Conservation (phyloP, 2,329 filamentous ascomycete species). For the Tolypocladium amazonense region DNA sequence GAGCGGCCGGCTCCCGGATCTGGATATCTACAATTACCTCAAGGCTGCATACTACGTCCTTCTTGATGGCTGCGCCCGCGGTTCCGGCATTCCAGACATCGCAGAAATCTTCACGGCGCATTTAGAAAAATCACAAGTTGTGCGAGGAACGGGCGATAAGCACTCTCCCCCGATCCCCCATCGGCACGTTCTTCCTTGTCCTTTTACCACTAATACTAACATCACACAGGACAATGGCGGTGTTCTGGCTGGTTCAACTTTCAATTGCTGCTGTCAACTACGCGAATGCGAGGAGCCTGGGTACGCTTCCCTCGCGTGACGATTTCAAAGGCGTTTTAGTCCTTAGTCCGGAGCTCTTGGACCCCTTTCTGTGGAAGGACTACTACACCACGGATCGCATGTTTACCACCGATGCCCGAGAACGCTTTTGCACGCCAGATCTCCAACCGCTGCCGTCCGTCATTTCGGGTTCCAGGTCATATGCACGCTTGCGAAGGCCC, state of each 20-base stretch:
- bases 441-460: slow-evolving; percentile 15
- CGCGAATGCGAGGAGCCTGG: slow-evolving; percentile 4
- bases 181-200: slow-evolving; percentile 7
- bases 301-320: slow-evolving; percentile 2
- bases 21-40: slow-evolving; percentile 23
- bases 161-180: slow-evolving; percentile 23
- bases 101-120: slow-evolving; percentile 18
- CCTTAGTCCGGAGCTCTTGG: slow-evolving; percentile 15
- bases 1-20: slow-evolving; percentile 13
- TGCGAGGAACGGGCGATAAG: slow-evolving; percentile 14
- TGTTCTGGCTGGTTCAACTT: slow-evolving; percentile 24
- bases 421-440: slow-evolving; percentile 19
- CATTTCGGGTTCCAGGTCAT: not conserved
- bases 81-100: slow-evolving; percentile 13
- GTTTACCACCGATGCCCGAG: slow-evolving; percentile 17
- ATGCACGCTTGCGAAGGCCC: not conserved
- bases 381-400: slow-evolving; percentile 22
- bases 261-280: slow-evolving; percentile 17
- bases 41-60: slow-evolving; percentile 21
- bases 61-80: slow-evolving; percentile 13
- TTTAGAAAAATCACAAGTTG: slow-evolving; percentile 12
- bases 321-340: slow-evolving; percentile 15
- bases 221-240: slow-evolving; percentile 16
- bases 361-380: slow-evolving; percentile 16
- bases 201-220: not conserved